These are phyloP conservation scores for Gyromitra esculenta DNA, from an alignment of 2,329 filamentous ascomycete genomes.

Conservation along the genomic window DNA sequence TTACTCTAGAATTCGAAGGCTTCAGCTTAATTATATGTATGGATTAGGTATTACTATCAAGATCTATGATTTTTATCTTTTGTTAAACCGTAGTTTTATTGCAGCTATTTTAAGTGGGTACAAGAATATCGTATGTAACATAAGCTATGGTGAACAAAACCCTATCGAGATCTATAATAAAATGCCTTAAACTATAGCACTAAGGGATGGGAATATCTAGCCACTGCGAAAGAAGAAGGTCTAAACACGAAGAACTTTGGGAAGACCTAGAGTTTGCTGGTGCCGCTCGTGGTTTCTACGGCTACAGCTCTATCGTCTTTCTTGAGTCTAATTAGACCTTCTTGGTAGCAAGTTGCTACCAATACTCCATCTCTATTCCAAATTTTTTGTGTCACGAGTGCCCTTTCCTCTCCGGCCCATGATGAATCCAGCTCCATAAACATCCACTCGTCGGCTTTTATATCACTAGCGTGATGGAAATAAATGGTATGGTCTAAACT, in stretches of 20 bases:
- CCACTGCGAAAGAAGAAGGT: not conserved
- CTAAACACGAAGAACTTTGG: not conserved
- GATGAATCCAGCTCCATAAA: slow-evolving; percentile 73
- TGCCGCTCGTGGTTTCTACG: not conserved
- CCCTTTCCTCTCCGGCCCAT: slow-evolving; percentile 80
- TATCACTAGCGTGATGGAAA: slow-evolving; percentile 66
- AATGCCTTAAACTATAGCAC: not conserved
- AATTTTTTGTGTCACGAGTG: slow-evolving; percentile 78
- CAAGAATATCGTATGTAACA: no score
- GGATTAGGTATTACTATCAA: not conserved
- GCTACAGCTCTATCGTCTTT: slow-evolving; percentile 51
- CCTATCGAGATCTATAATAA: not conserved
- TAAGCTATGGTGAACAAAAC: not conserved
- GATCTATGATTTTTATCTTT: slow-evolving; percentile 6
- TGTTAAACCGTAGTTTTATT: no score
- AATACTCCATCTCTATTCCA: slow-evolving; percentile 76
- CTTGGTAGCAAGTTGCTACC: slow-evolving; percentile 81
- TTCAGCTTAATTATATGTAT: not conserved
- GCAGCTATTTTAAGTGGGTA: no score
- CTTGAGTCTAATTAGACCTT: slow-evolving; percentile 64
- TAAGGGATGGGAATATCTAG: not conserved
- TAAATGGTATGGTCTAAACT: slow-evolving; percentile 76
- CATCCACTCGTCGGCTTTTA: slow-evolving; percentile 63
- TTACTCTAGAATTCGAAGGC: no score
- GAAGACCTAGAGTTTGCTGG: slow-evolving; percentile 26